A percentile compares a stretch with the other conserved stretches of the same genome.
Evolutionary conservation across 768 basidiomycete species (phyloP).

Genomic region (Tricholoma bakamatsutake): DNA sequence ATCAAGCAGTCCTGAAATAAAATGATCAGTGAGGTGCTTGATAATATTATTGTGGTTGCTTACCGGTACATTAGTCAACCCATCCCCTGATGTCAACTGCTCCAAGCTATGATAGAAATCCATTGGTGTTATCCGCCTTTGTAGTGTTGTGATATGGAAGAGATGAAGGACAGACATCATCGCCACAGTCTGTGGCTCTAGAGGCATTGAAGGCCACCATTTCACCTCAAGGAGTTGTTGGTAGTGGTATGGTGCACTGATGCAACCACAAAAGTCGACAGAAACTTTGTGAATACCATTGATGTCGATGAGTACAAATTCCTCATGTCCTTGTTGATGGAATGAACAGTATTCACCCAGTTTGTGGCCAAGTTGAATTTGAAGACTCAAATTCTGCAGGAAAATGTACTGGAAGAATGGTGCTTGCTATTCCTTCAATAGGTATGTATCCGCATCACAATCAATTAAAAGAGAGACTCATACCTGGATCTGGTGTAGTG

Average conservation of each 20-base stretch:
- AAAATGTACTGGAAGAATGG: not conserved
- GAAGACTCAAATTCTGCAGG: not conserved
- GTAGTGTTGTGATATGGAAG: slow-evolving; percentile 9
- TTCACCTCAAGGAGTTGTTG: slow-evolving; percentile 5
- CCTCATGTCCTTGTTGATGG: not conserved
- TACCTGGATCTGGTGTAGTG: slow-evolving; percentile 1
- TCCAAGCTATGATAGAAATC: slow-evolving; percentile 7
- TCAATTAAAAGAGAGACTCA: not conserved
- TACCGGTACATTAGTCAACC: too few relatives aligned
- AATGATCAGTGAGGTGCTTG: not conserved
- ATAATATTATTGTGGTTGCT: too few relatives aligned
- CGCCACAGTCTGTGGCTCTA: slow-evolving; percentile 6
- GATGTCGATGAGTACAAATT: slow-evolving; percentile 1
- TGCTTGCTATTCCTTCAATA: not conserved
- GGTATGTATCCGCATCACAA: not conserved
- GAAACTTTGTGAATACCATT: slow-evolving; percentile 4
- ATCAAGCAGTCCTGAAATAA: not conserved
- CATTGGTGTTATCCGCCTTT: not conserved
- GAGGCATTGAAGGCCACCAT: too few relatives aligned
- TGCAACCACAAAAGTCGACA: slow-evolving; percentile 4
- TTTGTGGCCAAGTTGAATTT: slow-evolving; percentile 2
- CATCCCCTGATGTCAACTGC: slow-evolving; percentile 1
- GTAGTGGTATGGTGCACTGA: not conserved
- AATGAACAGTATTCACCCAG: not conserved
- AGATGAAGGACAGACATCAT: slow-evolving; percentile 5